phyloP scores from a whole-genome alignment of 768 basidiomycete species.

The Pulveroboletus sp. region DNA sequence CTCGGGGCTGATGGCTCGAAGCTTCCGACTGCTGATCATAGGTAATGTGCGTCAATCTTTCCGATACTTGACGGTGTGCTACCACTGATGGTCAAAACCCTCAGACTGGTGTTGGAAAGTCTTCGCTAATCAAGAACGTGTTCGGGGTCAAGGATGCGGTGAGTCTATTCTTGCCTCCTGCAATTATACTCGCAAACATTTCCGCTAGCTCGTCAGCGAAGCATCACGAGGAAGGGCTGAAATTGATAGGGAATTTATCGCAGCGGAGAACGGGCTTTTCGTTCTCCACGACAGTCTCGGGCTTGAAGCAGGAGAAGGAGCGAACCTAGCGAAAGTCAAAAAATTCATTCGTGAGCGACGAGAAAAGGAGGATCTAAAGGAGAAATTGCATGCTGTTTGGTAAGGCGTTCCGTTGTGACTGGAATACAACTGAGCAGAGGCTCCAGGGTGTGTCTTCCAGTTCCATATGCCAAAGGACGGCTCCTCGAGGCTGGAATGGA shows the following conservation, averaged over 20 bases:
- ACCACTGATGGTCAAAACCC: not conserved
- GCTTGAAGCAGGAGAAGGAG: not conserved
- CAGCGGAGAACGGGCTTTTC: not conserved
- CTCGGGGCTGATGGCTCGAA: not conserved
- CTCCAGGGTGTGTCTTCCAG: not conserved
- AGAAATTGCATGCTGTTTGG: not conserved
- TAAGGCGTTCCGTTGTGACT: not conserved
- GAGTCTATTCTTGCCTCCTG: not conserved
- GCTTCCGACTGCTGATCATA: not conserved
- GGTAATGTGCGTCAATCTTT: not conserved
- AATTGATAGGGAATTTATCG: not conserved
- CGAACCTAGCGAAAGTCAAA: not conserved
- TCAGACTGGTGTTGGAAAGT: not conserved
- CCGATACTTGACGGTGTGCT: not conserved
- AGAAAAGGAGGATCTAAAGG: not conserved
- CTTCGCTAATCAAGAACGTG: not conserved
- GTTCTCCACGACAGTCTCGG: not conserved
- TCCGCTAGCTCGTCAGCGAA: not conserved
- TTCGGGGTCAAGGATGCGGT: not conserved
- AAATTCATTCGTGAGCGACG: not conserved
- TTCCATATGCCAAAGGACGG: not conserved
- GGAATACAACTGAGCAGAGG: not conserved
- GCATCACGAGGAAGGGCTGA: not conserved
- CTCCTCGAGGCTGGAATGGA: not conserved
- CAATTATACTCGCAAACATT: not conserved